A percentile compares a stretch with the other conserved stretches of the same genome.
These are phyloP conservation scores for Pseudogymnoascus sp. DNA, from an alignment of 2,329 filamentous ascomycete species.

Conservation along the genomic window DNA sequence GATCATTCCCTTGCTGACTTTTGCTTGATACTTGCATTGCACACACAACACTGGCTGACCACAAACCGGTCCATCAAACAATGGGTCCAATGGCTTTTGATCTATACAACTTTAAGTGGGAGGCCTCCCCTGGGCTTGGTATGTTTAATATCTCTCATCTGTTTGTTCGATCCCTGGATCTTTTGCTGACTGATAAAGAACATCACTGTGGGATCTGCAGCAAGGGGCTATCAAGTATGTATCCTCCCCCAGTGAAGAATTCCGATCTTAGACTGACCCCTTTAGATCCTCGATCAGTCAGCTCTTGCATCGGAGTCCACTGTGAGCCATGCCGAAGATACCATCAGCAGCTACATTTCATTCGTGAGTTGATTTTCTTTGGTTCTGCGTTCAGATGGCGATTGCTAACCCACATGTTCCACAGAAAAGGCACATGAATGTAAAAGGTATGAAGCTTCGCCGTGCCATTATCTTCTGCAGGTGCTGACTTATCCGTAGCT, in stretches of 20 bases:
- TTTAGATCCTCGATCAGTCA: constrained; percentile 24
- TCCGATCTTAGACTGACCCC: constrained; percentile 8
- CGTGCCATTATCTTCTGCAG: too few species aligned
- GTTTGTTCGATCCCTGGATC: background rate
- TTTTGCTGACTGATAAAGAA: constrained; percentile 19
- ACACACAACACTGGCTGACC: background rate
- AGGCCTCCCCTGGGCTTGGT: constrained; percentile 26
- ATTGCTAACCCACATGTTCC: background rate
- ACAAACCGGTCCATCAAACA: background rate
- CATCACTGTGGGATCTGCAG: constrained; percentile 24
- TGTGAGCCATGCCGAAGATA: constrained; percentile 28
- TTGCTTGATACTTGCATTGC: background rate
- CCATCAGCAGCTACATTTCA: constrained; percentile 28
- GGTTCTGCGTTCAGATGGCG: background rate
- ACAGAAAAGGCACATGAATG: constrained; percentile 26
- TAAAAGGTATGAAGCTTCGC: constrained; percentile 19
- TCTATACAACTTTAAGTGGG: constrained; percentile 21
- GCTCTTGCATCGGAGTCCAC: constrained; percentile 26
- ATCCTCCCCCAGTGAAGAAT: background rate
- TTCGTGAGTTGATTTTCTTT: constrained; percentile 19
- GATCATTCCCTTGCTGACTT: background rate
- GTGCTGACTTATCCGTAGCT: constrained; percentile 18
- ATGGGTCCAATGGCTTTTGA: constrained; percentile 17
- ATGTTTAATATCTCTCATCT: background rate
- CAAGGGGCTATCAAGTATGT: constrained; percentile 19